phyloP scores from a whole-genome alignment of 192 early-diverging fungal species.

The Polychytrium aggregatum region DNA sequence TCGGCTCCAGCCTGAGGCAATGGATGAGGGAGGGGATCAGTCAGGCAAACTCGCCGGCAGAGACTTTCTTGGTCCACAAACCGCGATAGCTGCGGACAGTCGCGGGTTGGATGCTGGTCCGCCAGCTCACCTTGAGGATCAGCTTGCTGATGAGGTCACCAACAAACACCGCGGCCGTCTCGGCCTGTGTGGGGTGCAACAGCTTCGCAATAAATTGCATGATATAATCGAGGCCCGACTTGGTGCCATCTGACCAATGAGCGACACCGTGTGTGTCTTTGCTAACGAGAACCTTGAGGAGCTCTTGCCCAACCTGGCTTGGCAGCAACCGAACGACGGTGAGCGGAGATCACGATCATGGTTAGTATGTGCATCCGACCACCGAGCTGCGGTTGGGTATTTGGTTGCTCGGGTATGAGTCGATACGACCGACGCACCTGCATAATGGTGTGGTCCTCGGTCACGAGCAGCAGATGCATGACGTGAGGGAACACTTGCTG shows the following conservation, averaged over 20 bases:
- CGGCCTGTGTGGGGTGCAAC: conserved; percentile 59
- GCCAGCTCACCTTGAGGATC: conserved; percentile 50
- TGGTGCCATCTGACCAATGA: conserved; percentile 51
- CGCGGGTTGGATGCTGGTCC: conserved; percentile 1
- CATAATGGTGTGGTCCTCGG: conserved; percentile 65
- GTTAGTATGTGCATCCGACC: too few species aligned
- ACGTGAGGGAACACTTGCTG: conserved; percentile 64
- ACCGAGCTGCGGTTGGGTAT: too few species aligned
- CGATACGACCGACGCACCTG: conserved; percentile 52
- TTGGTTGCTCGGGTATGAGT: too few species aligned
- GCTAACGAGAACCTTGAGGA: conserved; percentile 66
- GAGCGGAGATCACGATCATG: too few species aligned
- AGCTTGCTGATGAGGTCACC: conserved; percentile 81
- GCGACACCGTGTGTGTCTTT: conserved; percentile 65
- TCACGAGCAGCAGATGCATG: conserved; percentile 57
- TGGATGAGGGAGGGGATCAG: not conserved
- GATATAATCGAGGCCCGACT: conserved; percentile 66
- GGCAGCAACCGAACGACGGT: too few species aligned
- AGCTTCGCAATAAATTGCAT: conserved; percentile 73
- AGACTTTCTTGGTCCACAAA: not conserved
- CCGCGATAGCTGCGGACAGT: conserved; percentile 5
- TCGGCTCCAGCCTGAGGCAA: conserved; percentile 39
- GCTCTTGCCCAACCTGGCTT: too few species aligned
- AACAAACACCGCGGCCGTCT: conserved; percentile 77
- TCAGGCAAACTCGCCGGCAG: too few species aligned